Base-by-base conservation (phyloP, 2,329 filamentous ascomycete species). In the Sphaerulina musiva region DNA sequence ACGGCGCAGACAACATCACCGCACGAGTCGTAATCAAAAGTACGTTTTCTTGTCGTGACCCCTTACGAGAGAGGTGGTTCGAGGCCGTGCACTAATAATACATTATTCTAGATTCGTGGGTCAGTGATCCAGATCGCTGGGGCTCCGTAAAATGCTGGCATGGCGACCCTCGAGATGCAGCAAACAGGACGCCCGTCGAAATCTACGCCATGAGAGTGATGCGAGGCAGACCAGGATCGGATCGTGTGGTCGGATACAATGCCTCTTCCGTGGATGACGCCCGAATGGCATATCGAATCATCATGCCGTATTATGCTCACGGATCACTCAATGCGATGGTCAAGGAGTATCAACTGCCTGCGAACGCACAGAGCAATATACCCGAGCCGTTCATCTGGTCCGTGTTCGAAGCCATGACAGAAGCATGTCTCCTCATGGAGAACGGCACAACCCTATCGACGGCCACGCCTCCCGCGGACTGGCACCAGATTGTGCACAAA, bases 401-500 rank as follows among this genome's bases (percentile, higher is more conserved):
- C 12, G 20, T 48, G 4, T 52, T 55, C 42, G 20, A 48, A 38
- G 36, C 43, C 1, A 23, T 52, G 1, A 36, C 49, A 1, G 48
- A 55, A 1, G 49, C 48, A 2, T 55, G 48, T 39, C 39, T 55
- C 9, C 11, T 52, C 17, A 55, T 55, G 53, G 26, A 55, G 38
- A 36, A 47, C 17, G 53, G 44, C 17, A 48, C 43, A 4, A 52
- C 8, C 36, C 31, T n/a, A 8, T 12, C 14, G 8, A 20, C 6
- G 23, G 9, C n/a, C 5, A 12, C 6, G 9, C 10, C 39, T 32
- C 32, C 36, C 11, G 29, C 7, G 4, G 12, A n/a, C 8, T 58
- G 54, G 54, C 40, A 41, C 48, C 46, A 55, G 26, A 59, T 58
- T 45, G 51, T 58, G n/a, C 58, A 56, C 23, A 32, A 36, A 4